A percentile compares a stretch with the other conserved stretches of the same genome.
These are phyloP conservation scores for Vanrija pseudolonga DNA, from an alignment of 1,284 basidiomycete genomes.

Conservation along the genomic window DNA sequence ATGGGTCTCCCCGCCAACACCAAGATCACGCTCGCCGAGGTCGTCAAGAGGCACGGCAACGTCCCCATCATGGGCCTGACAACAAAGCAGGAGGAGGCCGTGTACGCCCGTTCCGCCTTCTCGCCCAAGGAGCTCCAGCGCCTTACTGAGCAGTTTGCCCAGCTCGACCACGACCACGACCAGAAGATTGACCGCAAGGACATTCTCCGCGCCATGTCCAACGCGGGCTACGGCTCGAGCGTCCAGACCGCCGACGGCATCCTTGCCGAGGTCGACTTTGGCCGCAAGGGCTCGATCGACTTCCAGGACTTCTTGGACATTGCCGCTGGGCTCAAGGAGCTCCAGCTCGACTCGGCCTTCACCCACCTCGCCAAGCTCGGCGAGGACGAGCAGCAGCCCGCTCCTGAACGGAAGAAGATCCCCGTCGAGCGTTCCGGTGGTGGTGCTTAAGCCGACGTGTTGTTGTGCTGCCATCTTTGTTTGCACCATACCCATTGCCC, in stretches of 20 bases:
- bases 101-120: slow-evolving; percentile 61
- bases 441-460: slow-evolving; percentile 58
- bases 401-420: slow-evolving; percentile 49
- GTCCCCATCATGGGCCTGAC: slow-evolving; percentile 36
- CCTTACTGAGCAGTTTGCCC: slow-evolving; percentile 59
- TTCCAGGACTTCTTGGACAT: slow-evolving; percentile 80
- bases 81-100: slow-evolving; percentile 41
- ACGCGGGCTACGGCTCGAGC: slow-evolving; percentile 42
- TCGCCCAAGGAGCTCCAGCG: slow-evolving; percentile 65
- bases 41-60: slow-evolving; percentile 28
- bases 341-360: slow-evolving; percentile 58
- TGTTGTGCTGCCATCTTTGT: neutral
- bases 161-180: slow-evolving; percentile 50
- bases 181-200: slow-evolving; percentile 44
- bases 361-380: slow-evolving; percentile 47
- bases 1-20: slow-evolving; percentile 67
- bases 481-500: too few species aligned
- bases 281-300: slow-evolving; percentile 57
- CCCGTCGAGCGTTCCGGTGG: slow-evolving; percentile 81
- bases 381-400: neutral
- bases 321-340: slow-evolving; percentile 75
- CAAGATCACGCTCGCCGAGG: slow-evolving; percentile 42
- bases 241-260: slow-evolving; percentile 64
- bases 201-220: slow-evolving; percentile 44
- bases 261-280: slow-evolving; percentile 69